Conservation (phyloP, 2,329 filamentous ascomycete genomes). For the Colletotrichum sp. region DNA sequence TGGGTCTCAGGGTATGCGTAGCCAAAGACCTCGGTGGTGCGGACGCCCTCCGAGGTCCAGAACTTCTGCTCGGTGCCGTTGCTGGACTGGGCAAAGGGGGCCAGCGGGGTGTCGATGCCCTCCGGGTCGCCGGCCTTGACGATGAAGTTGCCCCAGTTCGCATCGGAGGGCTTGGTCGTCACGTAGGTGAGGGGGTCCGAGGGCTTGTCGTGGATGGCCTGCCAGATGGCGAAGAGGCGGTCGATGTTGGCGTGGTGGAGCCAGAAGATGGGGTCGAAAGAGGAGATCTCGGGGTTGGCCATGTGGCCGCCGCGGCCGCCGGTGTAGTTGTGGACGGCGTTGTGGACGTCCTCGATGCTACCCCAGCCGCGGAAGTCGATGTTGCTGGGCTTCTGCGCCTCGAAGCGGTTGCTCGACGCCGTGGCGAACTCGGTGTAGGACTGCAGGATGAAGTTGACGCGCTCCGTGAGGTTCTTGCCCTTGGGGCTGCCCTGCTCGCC, state of each 20-base stretch:
- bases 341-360: slow-evolving; percentile 42
- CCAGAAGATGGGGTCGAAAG: slow-evolving; percentile 70
- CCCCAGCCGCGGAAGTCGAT: slow-evolving; percentile 11
- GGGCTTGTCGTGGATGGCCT: slow-evolving; percentile 13
- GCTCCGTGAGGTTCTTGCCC: slow-evolving; percentile 16
- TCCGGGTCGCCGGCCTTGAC: slow-evolving; percentile 26
- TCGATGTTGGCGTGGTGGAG: slow-evolving; percentile 34
- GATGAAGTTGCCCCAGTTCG: slow-evolving; percentile 32
- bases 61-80: slow-evolving; percentile 20
- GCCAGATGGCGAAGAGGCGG: slow-evolving; percentile 18
- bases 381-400: not conserved
- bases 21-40: slow-evolving; percentile 27
- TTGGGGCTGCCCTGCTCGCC: not conserved
- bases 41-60: slow-evolving; percentile 32
- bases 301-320: slow-evolving; percentile 43
- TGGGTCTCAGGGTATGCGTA: slow-evolving; percentile 33
- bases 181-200: slow-evolving; percentile 5
- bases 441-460: slow-evolving; percentile 14
- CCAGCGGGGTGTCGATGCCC: slow-evolving; percentile 24
- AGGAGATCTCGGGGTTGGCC: slow-evolving; percentile 56
- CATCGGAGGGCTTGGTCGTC: not conserved
- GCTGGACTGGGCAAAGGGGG: slow-evolving; percentile 27
- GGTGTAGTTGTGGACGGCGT: slow-evolving; percentile 38
- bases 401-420: slow-evolving; percentile 5
- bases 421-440: slow-evolving; percentile 14